phyloP scores from a whole-genome alignment of 768 basidiomycete genomes.

The Psilocybe subaeruginosa region DNA sequence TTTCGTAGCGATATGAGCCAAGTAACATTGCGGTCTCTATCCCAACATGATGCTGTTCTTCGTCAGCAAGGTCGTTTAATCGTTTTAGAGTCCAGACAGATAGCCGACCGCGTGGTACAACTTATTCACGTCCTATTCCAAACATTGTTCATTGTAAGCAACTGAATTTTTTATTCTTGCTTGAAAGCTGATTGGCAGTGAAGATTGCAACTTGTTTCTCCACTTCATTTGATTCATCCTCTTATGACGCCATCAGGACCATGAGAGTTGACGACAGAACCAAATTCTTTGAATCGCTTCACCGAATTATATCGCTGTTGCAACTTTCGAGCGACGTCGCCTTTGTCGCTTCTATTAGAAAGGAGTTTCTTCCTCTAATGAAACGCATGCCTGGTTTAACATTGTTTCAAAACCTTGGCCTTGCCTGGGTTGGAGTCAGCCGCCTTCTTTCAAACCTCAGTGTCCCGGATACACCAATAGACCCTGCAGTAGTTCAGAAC shows the following conservation, averaged over 20 bases:
- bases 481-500: constrained; percentile 75
- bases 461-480: constrained; percentile 83
- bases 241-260: constrained; percentile 18
- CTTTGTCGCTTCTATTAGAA: constrained; percentile 36
- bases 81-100: constrained; percentile 40
- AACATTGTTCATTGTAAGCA: constrained; percentile 43
- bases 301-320: constrained; percentile 31
- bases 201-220: constrained; percentile 51
- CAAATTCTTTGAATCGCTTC: constrained; percentile 7
- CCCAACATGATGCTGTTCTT: constrained; percentile 39
- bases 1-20: constrained; percentile 41
- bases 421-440: constrained; percentile 63
- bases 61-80: constrained; percentile 39
- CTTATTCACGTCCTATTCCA: constrained; percentile 42
- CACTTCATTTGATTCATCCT: constrained; percentile 36
- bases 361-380: constrained; percentile 29
- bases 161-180: background rate
- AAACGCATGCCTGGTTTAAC: constrained; percentile 6
- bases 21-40: constrained; percentile 42
- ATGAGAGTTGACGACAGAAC: background rate
- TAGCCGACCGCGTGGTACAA: constrained; percentile 43
- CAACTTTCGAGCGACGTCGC: constrained; percentile 33
- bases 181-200: background rate
- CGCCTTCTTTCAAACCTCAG: constrained; percentile 68
- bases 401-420: constrained; percentile 26